Evolutionary conservation across 192 early-diverging fungal species (phyloP), one percentile per base, ranked within the genome.

Genomic region (Rhizophagus clarus): DNA sequence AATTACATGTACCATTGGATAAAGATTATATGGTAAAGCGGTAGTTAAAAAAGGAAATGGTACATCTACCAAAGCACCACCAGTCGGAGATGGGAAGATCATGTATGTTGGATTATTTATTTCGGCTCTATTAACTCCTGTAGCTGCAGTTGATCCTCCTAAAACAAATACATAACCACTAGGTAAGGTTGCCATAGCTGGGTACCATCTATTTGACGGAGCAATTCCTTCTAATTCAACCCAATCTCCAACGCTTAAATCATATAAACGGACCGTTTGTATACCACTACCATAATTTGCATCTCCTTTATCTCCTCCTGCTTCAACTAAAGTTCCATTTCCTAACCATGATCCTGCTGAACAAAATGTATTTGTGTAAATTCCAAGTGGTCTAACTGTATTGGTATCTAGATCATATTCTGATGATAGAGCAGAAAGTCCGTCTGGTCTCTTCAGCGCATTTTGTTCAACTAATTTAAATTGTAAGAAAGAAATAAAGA

Each of bases 361-460:
- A 64, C 88, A 89, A 80, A 89, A 89, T 15, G 88, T 88, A 63
- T 89, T 89, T 61, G 88, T 89, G 28, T 82, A 69, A 7, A 89
- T 61, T 17, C 83, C 81, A 51, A 89, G 42, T 14, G 82, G 71
- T 49, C 87, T 67, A 72, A 82, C 86, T 15, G 64, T 47, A 61
- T 87, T 87, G 29, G 82, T 86, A 3, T 83, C 72, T 10, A 89
- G 17, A 82, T 89, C 85, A 76, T 88, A 89, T 73, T 88, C 84
- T 42, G 51, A 17, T 22, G 51, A 56, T 22, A 56, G 1, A 1
- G 51, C 51, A 4, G 51, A 20, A 20, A 56, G 5, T 1, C 51
- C 51, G n/a, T 56, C 51, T 15, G 51, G 17, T 56, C 51, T 56
- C 20, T 56, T 56, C 20, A 56, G n/a, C 17, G 3, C 3, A 56